Evolutionary conservation across 768 basidiomycete species (phyloP).

Genomic region (Saitozyma sp.): DNA sequence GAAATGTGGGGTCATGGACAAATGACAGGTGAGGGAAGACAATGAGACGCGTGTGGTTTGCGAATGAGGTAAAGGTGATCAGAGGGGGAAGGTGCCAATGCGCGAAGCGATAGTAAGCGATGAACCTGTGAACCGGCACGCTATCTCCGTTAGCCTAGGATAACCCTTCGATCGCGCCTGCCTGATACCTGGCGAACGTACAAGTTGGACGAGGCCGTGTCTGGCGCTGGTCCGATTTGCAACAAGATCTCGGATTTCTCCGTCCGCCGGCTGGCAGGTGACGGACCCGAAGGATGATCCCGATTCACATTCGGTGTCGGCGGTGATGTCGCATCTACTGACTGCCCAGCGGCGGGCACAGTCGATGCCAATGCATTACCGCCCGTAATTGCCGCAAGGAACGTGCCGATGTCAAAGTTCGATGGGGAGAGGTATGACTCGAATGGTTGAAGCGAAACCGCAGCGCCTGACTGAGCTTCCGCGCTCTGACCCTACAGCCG

Average conservation of each 20-base stretch:
- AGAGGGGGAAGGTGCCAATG: constrained; percentile 3
- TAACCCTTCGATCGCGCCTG: not conserved
- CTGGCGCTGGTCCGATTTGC: not conserved
- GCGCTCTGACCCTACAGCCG: too few relatives aligned
- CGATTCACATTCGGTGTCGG: not conserved
- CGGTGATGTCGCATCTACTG: not conserved
- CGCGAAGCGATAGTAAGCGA: constrained; percentile 6
- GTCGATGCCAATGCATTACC: too few relatives aligned
- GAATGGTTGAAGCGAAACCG: too few relatives aligned
- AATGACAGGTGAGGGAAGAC: constrained; percentile 2
- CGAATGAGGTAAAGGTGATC: not conserved
- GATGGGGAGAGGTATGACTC: too few relatives aligned
- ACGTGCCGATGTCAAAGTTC: too few relatives aligned
- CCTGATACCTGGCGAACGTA: constrained; percentile 1
- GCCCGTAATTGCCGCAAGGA: too few relatives aligned
- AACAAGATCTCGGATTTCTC: not conserved
- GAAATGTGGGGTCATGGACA: constrained; percentile 2
- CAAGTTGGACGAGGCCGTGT: not conserved
- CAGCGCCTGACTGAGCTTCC: too few relatives aligned
- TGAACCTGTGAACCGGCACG: constrained; percentile 1
- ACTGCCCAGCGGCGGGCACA: too few relatives aligned
- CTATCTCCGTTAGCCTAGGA: not conserved
- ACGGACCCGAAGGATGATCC: not conserved
- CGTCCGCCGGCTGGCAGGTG: not conserved
- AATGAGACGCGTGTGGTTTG: not conserved